Conservation (phyloP, 202 grass and related monocot species). For the Sporobolus alterniflorus region DNA sequence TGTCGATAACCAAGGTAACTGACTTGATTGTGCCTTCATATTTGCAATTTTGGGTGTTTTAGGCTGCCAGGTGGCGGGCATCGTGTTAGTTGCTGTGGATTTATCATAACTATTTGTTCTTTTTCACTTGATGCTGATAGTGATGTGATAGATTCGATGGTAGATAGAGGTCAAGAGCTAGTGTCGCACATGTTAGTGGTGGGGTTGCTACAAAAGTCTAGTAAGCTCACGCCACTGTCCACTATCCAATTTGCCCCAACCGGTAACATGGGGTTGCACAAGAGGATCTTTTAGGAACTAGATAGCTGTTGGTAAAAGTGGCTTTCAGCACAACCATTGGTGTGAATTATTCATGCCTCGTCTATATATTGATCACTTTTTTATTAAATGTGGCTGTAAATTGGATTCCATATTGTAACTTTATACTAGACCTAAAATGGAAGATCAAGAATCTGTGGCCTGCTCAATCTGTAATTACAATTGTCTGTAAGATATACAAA, state of each 20-base stretch:
- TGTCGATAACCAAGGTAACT: conserved; percentile 76
- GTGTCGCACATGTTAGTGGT: conserved; percentile 23
- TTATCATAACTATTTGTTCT: conserved; percentile 15
- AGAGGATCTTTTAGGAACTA: conserved; percentile 28
- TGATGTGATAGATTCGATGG: conserved; percentile 50
- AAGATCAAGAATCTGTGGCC: neutral
- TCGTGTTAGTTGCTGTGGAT: conserved; percentile 3
- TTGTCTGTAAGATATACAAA: neutral
- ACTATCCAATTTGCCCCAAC: conserved; percentile 23
- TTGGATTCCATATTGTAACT: neutral
- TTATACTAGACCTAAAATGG: neutral
- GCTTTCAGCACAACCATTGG: conserved; percentile 22
- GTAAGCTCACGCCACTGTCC: conserved; percentile 31
- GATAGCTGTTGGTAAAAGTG: neutral
- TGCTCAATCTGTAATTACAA: neutral
- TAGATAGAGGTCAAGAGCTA: conserved; percentile 38
- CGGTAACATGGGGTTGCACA: neutral
- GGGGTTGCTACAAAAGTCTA: conserved; percentile 24
- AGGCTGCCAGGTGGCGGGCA: conserved; percentile 1
- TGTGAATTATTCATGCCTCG: neutral
- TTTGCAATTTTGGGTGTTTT: conserved; percentile 36
- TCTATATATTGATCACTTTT: neutral
- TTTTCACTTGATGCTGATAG: conserved; percentile 32
- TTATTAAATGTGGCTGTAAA: neutral
- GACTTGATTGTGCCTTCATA: conserved; percentile 29